A percentile compares a stretch with the other conserved stretches of the same genome.
Evolutionary conservation across 1,139 yeast genomes (phyloP).

Genomic region (Saccharomyces hybrid): DNA sequence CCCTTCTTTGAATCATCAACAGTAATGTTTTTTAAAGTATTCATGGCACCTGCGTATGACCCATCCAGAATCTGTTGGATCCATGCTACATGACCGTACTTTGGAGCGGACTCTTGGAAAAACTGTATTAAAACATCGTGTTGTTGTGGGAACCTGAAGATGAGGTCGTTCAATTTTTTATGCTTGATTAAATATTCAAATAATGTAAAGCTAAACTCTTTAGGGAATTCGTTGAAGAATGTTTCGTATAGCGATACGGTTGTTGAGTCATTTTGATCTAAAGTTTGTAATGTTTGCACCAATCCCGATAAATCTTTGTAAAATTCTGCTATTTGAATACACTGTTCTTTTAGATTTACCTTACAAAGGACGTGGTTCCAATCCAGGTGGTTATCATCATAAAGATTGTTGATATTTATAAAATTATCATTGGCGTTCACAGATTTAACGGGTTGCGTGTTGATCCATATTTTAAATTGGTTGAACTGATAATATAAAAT

Average conservation of each 20-base stretch:
- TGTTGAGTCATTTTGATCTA: constrained; percentile 38
- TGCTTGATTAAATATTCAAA: constrained; percentile 52
- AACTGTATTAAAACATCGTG: constrained; percentile 45
- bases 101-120: constrained; percentile 38
- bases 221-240: constrained; percentile 57
- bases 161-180: constrained; percentile 46
- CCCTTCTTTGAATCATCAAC: constrained; percentile 26
- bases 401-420: constrained; percentile 15
- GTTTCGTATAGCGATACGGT: constrained; percentile 36
- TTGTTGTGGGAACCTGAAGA: constrained; percentile 52
- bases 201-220: constrained; percentile 58
- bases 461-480: constrained; percentile 31
- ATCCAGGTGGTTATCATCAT: constrained; percentile 29
- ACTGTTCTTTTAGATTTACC: constrained; percentile 43
- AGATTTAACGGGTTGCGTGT: constrained; percentile 10
- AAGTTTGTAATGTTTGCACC: constrained; percentile 51
- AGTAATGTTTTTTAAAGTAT: constrained; percentile 40
- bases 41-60: constrained; percentile 45
- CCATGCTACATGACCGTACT: constrained; percentile 64
- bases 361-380: constrained; percentile 51
- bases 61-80: constrained; percentile 51
- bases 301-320: constrained; percentile 60
- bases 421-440: constrained; percentile 5
- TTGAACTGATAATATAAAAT: constrained; percentile 32
- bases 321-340: constrained; percentile 57